Evolutionary conservation across 306 rosid genomes (phyloP), one percentile per base, ranked within the genome.

Genomic region (Sphenostylis stenocarpa): DNA sequence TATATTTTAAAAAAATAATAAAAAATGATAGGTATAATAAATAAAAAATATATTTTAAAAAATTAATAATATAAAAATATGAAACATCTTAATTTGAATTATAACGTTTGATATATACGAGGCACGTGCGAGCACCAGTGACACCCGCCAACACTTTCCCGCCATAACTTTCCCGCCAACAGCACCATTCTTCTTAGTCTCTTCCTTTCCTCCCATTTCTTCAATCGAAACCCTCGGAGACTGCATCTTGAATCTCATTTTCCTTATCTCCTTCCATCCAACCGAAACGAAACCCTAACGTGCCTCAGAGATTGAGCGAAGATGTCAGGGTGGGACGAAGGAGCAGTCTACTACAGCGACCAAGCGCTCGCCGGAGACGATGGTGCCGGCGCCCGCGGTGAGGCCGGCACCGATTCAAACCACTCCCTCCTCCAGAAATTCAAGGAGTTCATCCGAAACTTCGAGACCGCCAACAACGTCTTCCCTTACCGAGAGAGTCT

Each of bases 261-360:
- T 33, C 11, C 1, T 6, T 58, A 5, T 6, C 41, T 2, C 26
- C 58, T 49, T 36, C 67, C 20, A 16, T 31, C 47, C 67, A 31
- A 16, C 21, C 26, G 14, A 76, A 39, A 5, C 16, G 20, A 79
- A 79, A 17, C 83, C 83, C 73, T 36, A 79, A 57, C 70, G 28
- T 14, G 65, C 3, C 36, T 28, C 19, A 70, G 75, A 73, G 23
- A 20, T 39, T 16, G 5, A 57, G 80, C 47, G 47, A 77, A 77
- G 6, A 93, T 95, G 99, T 92, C 99, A 16, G 99, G 97, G 3
- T 95, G 99, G 99, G 99, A 95, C 78, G 99, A 95, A 72, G 99
- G 99, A 65, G 99, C 90, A 14, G 78, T 95, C 49, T 92, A 83
- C 88, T 95, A 95, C 87, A 95, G 97, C 77, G 99, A 95, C 79